phyloP scores from a whole-genome alignment of 371 early-diverging fungal species.

The Rhizopus microsporus region DNA sequence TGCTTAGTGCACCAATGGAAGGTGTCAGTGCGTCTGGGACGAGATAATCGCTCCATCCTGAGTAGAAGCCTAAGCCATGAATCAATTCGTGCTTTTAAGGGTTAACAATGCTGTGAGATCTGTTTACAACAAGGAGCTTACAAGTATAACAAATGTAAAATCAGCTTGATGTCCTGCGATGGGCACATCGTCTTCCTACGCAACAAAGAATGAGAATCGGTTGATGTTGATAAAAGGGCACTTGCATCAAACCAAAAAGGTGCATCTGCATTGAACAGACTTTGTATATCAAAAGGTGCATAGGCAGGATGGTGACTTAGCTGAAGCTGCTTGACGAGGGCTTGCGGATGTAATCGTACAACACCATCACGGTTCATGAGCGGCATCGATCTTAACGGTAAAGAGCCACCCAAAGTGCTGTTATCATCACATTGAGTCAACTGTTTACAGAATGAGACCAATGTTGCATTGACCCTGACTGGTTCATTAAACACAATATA shows the following conservation, averaged over 20 bases:
- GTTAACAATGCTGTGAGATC: not conserved
- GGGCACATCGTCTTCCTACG: conserved; percentile 33
- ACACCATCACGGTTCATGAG: conserved; percentile 29
- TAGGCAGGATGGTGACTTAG: conserved; percentile 26
- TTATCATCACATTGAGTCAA: conserved; percentile 28
- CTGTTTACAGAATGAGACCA: conserved; percentile 44
- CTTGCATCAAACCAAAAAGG: conserved; percentile 46
- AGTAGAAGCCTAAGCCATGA: conserved; percentile 66
- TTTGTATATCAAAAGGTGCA: conserved; percentile 50
- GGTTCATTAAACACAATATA: conserved; percentile 32
- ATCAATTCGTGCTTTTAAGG: conserved; percentile 57
- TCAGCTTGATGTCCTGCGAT: conserved; percentile 53
- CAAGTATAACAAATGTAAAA: conserved; percentile 55
- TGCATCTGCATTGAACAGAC: conserved; percentile 60
- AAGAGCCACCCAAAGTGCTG: conserved; percentile 37
- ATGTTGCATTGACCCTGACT: conserved; percentile 43
- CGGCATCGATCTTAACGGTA: conserved; percentile 38
- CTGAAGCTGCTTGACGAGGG: conserved; percentile 54
- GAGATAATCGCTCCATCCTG: conserved; percentile 44
- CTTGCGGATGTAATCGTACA: conserved; percentile 55
- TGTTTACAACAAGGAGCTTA: not conserved
- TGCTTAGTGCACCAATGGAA: too few species aligned
- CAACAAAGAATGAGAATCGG: not conserved
- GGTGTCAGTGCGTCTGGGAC: conserved; percentile 13
- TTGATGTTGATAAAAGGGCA: not conserved